Evolutionary conservation across 169 alveolate species (phyloP).

Genomic region (Hammondia hammondi): DNA sequence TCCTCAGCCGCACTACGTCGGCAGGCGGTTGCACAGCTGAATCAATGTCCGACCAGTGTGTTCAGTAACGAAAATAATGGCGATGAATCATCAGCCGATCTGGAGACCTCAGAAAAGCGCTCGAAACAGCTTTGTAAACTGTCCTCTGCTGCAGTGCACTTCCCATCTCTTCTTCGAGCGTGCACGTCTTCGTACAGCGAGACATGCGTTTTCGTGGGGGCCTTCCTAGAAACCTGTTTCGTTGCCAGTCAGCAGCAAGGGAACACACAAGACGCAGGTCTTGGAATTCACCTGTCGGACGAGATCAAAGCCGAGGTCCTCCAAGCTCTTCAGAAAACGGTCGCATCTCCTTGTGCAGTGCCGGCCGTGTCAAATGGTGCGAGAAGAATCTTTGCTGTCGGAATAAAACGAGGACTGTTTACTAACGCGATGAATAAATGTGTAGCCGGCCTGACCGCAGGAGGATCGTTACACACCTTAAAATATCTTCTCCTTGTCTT

Average conservation of each 20-base stretch:
- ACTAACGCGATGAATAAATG: no score
- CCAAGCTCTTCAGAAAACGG: not conserved
- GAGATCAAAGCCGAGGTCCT: not conserved
- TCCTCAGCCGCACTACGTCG: not conserved
- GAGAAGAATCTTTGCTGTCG: no score
- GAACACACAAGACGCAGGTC: not conserved
- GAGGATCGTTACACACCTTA: no score
- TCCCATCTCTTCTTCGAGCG: constrained; percentile 6
- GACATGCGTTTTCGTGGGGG: constrained; percentile 18
- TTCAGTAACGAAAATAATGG: not conserved
- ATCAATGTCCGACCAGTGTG: not conserved
- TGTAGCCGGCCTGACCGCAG: no score
- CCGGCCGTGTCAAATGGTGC: no score
- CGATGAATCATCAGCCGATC: not conserved
- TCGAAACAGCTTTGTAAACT: not conserved
- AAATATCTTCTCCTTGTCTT: no score
- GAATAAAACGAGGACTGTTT: no score
- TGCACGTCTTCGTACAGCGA: not conserved
- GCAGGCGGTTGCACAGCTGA: not conserved
- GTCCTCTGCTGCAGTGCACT: constrained; percentile 22
- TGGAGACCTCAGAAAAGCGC: not conserved
- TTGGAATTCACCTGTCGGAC: not conserved
- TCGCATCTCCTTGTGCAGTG: not conserved
- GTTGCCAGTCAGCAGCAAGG: not conserved
- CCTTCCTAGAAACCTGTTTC: not conserved